Conservation (phyloP, 2,329 filamentous ascomycete species). For the Aurifilum marmelostoma region DNA sequence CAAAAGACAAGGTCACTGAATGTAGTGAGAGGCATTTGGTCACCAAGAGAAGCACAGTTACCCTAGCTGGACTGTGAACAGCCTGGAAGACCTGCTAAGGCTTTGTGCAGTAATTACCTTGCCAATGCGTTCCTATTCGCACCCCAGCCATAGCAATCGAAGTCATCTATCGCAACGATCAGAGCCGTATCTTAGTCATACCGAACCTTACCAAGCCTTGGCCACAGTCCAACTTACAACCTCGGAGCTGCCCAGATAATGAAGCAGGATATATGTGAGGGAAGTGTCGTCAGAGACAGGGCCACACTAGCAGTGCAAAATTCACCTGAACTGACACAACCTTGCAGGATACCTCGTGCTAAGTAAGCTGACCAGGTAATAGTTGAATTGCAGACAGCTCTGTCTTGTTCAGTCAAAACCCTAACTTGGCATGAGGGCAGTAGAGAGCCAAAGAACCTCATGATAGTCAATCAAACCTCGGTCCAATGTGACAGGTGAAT, state of each 20-base stretch:
- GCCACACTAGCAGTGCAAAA: neutral
- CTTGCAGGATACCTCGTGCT: neutral
- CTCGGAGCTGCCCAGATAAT: neutral
- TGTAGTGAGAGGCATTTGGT: neutral
- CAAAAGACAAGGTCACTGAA: no score
- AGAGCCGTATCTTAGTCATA: no score
- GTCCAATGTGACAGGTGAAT: no score
- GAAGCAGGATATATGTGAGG: neutral
- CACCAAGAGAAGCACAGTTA: neutral
- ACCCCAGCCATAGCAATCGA: no score
- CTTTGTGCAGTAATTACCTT: rapidly evolving
- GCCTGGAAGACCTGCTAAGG: neutral
- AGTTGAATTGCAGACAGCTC: neutral
- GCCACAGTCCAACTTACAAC: no score
- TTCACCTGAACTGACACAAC: neutral
- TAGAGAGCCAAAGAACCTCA: no score
- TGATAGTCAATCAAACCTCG: no score
- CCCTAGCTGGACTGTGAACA: neutral
- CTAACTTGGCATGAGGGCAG: no score
- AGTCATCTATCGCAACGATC: no score
- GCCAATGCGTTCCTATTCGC: no score
- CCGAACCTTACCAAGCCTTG: no score
- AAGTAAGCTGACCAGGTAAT: neutral
- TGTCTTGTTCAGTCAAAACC: no score
- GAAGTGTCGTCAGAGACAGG: neutral